Evolutionary conservation across 345 rosid genomes (phyloP).

Genomic region (Acer campestre): DNA sequence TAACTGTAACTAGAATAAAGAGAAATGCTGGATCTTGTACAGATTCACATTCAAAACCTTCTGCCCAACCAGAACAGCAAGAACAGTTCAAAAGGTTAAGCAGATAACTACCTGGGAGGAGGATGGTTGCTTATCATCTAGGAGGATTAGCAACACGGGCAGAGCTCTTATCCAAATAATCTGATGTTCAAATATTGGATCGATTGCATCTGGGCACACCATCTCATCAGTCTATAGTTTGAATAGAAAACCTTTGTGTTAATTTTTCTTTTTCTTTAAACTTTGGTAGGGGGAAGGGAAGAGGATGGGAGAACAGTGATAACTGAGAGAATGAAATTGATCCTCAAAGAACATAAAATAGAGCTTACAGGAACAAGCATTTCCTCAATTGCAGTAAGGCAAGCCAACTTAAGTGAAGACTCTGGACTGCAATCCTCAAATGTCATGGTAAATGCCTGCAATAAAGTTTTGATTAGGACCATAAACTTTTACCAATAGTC

Average conservation of each 20-base stretch:
- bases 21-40: conserved; percentile 5
- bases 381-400: conserved; percentile 60
- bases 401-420: conserved; percentile 64
- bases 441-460: conserved; percentile 81
- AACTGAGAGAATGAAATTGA: not conserved
- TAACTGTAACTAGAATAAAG: not conserved
- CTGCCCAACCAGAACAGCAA: not conserved
- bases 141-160: conserved; percentile 57
- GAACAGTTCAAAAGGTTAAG: conserved; percentile 8
- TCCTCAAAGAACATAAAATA: conserved; percentile 8
- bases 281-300: not conserved
- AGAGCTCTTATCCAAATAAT: conserved; percentile 73
- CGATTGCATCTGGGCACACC: conserved; percentile 38
- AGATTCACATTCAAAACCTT: conserved; percentile 5
- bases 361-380: conserved; percentile 75
- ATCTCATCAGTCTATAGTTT: conserved; percentile 48
- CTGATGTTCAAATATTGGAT: conserved; percentile 50
- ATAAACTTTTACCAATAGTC: conserved; percentile 3
- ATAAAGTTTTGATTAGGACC: conserved; percentile 16
- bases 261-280: not conserved
- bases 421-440: conserved; percentile 64
- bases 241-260: conserved; percentile 1
- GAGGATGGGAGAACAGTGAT: conserved; percentile 1
- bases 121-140: conserved; percentile 63
- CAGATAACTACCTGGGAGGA: conserved; percentile 53